Conservation (phyloP, 2,329 filamentous ascomycete genomes). For the Bipolaris sorokiniana region DNA sequence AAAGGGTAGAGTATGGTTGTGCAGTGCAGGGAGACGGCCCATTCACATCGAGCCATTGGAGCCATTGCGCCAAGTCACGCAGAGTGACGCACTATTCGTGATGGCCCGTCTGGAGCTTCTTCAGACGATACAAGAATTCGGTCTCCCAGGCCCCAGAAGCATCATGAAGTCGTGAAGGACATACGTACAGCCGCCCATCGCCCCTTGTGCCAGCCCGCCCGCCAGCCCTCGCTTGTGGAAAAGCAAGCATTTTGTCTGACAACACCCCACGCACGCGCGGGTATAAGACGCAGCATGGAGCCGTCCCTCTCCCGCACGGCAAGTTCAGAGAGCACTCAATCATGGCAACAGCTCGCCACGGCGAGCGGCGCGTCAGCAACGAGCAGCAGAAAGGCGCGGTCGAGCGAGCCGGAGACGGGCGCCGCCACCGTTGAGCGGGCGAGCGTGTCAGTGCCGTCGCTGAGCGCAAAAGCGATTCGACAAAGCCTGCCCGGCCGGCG, state of each 20-base stretch:
- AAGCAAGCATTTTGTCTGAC: conserved; percentile 12
- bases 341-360: conserved; percentile 56
- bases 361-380: conserved; percentile 48
- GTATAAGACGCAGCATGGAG: conserved; percentile 33
- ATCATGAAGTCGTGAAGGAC: conserved; percentile 7
- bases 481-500: conserved; percentile 50
- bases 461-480: conserved; percentile 52
- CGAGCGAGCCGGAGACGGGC: conserved; percentile 66
- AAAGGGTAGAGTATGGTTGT: conserved; percentile 19
- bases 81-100: conserved; percentile 20
- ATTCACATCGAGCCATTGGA: conserved; percentile 16
- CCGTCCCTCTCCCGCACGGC: conserved; percentile 41
- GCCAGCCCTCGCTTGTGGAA: conserved; percentile 12
- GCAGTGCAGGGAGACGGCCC: conserved; percentile 16
- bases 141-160: background rate
- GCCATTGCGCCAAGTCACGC: conserved; percentile 24
- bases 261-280: conserved; percentile 11
- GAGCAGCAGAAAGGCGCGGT: conserved; percentile 62
- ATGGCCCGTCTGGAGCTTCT: conserved; percentile 1
- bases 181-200: conserved; percentile 2
- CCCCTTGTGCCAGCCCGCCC: conserved; percentile 4
- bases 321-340: conserved; percentile 50
- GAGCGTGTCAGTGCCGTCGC: conserved; percentile 69
- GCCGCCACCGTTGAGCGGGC: conserved; percentile 64
- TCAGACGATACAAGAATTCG: background rate